Evolutionary conservation across 257 asterid genomes (phyloP).

Genomic region (Scutellaria galericulata): DNA sequence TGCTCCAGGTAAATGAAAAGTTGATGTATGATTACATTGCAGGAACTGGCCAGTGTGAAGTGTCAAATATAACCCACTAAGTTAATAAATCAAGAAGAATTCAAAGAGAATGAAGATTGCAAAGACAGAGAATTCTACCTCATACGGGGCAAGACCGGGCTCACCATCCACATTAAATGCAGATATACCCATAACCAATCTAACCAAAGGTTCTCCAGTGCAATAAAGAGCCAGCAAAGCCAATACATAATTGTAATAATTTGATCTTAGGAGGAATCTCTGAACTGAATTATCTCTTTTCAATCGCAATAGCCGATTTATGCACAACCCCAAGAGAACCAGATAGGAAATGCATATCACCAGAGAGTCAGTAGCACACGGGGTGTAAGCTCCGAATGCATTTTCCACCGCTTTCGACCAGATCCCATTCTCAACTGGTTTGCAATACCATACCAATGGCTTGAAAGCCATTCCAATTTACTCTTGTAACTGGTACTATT

Average conservation of each 20-base stretch:
- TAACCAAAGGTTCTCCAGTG: conserved; percentile 74
- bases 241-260: conserved; percentile 70
- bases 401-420: conserved; percentile 83
- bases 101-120: background rate
- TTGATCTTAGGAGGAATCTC: conserved; percentile 77
- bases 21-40: background rate
- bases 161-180: conserved; percentile 72
- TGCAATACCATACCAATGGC: conserved; percentile 88
- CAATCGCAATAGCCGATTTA: conserved; percentile 60
- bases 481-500: conserved; percentile 23
- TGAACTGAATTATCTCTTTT: conserved; percentile 65
- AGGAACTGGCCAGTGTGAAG: background rate
- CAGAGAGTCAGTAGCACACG: conserved; percentile 81
- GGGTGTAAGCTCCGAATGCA: conserved; percentile 90
- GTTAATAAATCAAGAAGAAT: background rate
- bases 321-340: conserved; percentile 71
- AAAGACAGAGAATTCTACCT: conserved; percentile 49
- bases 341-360: conserved; percentile 72
- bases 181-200: conserved; percentile 80
- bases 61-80: background rate
- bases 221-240: conserved; percentile 78
- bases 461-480: conserved; percentile 63
- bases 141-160: conserved; percentile 76
- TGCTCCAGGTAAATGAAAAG: conserved; percentile 4
- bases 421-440: conserved; percentile 74